A percentile compares a stretch with the other conserved stretches of the same genome.
Evolutionary conservation across 2,329 filamentous ascomycete genomes (phyloP).

Genomic region (Claviceps maximensis): DNA sequence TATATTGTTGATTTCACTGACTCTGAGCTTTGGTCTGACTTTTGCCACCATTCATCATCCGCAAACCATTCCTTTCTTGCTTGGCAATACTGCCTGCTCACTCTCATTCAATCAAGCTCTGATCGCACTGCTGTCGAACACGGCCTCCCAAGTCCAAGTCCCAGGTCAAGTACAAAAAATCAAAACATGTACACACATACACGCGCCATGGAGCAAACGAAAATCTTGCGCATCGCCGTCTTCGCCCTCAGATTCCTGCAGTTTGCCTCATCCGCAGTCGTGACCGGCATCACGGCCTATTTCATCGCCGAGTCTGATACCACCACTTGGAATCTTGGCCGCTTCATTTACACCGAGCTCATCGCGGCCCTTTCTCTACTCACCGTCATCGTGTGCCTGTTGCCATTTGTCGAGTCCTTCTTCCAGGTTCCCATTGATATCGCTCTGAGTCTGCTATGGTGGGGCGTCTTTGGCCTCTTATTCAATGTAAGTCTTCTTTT

Average conservation of each 20-base stretch:
- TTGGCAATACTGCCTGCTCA: neutral
- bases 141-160: too few relatives aligned
- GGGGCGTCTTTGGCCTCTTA: constrained; percentile 47
- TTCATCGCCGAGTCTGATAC: constrained; percentile 37
- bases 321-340: constrained; percentile 34
- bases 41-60: neutral
- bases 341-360: constrained; percentile 59
- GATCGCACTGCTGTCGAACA: neutral
- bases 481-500: constrained; percentile 30
- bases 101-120: neutral
- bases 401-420: constrained; percentile 50
- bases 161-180: too few relatives aligned
- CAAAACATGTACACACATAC: neutral
- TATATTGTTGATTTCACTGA: neutral
- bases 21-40: neutral
- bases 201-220: neutral
- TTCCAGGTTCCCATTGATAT: constrained; percentile 54
- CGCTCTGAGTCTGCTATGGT: constrained; percentile 50
- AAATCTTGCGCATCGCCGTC: constrained; percentile 9
- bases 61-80: neutral
- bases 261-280: constrained; percentile 50
- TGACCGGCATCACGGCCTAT: constrained; percentile 49
- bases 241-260: constrained; percentile 20
- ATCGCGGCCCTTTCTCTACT: constrained; percentile 52
- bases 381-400: constrained; percentile 50